phyloP scores from a whole-genome alignment of 23 red algal species.

The Chondrus crispus region DNA sequence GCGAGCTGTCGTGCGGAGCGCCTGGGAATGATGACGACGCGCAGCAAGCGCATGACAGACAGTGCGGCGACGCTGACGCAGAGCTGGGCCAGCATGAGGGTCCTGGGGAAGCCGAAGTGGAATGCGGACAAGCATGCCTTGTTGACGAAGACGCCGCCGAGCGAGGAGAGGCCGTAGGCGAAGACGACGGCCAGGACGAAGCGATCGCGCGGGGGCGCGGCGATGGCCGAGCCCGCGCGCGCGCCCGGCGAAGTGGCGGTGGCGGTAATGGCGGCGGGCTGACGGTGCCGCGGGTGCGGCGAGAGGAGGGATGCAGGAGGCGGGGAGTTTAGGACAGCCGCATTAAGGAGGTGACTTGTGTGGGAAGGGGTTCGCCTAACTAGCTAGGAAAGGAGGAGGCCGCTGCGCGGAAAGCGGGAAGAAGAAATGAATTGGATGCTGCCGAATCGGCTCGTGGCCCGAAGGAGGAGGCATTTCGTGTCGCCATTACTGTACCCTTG shows the following conservation, averaged over 20 bases:
- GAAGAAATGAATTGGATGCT: too few species aligned
- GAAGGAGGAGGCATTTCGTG: too few species aligned
- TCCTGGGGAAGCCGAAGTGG: constrained; percentile 58
- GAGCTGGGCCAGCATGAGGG: constrained; percentile 77
- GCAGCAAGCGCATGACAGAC: constrained; percentile 28
- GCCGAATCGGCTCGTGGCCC: too few species aligned
- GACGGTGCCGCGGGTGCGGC: background rate
- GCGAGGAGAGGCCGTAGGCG: constrained; percentile 71
- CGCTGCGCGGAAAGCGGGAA: background rate
- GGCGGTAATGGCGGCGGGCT: background rate
- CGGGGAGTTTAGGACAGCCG: background rate
- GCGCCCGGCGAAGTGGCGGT: background rate
- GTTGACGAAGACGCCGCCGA: constrained; percentile 91
- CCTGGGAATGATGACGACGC: constrained; percentile 40
- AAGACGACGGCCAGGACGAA: constrained; percentile 23
- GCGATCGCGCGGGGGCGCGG: background rate
- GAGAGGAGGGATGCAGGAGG: background rate
- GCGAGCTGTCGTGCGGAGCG: constrained; percentile 30
- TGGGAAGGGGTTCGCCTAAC: background rate
- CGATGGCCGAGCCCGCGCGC: background rate
- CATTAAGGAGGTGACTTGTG: background rate
- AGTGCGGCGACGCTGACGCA: constrained; percentile 65
- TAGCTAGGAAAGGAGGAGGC: background rate
- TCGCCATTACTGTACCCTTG: too few species aligned
- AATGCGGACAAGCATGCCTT: constrained; percentile 88